A percentile compares a stretch with the other conserved stretches of the same genome.
Evolutionary conservation across 345 rosid species (phyloP).

Genomic region (Salix suchowensis): DNA sequence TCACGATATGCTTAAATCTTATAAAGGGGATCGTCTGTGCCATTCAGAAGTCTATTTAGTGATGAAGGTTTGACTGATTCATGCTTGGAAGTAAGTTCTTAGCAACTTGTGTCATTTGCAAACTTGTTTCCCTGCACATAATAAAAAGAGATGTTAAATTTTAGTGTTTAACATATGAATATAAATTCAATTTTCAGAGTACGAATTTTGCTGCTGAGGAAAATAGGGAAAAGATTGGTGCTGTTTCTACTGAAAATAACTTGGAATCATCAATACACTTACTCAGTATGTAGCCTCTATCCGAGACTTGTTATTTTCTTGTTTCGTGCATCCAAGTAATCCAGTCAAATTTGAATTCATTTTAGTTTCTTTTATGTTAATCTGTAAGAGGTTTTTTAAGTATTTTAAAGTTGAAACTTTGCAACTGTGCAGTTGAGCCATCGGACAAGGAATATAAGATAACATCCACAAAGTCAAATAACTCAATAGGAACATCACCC

Average conservation of each 20-base stretch:
- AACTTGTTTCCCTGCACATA: background rate
- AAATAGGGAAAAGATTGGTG: slow-evolving; percentile 17
- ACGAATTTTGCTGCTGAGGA: slow-evolving; percentile 22
- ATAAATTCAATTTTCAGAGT: slow-evolving; percentile 27
- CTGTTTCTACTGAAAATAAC: slow-evolving; percentile 7
- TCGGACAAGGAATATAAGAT: slow-evolving; percentile 20
- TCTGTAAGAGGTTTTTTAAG: background rate
- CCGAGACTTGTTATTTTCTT: background rate
- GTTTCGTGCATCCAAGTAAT: background rate
- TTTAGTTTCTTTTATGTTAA: background rate
- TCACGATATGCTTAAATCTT: background rate
- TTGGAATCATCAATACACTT: slow-evolving; percentile 19
- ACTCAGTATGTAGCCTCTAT: slow-evolving; percentile 31
- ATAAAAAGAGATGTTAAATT: background rate
- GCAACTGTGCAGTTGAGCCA: slow-evolving; percentile 19
- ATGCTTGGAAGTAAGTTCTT: slow-evolving; percentile 39
- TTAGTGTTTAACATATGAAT: background rate
- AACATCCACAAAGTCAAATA: background rate
- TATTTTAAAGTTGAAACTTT: background rate
- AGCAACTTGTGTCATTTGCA: background rate
- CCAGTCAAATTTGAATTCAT: background rate
- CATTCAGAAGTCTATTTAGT: slow-evolving; percentile 42
- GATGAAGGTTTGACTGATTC: slow-evolving; percentile 34
- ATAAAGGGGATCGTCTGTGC: slow-evolving; percentile 43
- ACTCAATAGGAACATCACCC: slow-evolving; percentile 17